Evolutionary conservation across 345 rosid genomes (phyloP), one percentile per base, ranked within the genome.

Genomic region (Mercurialis annua): DNA sequence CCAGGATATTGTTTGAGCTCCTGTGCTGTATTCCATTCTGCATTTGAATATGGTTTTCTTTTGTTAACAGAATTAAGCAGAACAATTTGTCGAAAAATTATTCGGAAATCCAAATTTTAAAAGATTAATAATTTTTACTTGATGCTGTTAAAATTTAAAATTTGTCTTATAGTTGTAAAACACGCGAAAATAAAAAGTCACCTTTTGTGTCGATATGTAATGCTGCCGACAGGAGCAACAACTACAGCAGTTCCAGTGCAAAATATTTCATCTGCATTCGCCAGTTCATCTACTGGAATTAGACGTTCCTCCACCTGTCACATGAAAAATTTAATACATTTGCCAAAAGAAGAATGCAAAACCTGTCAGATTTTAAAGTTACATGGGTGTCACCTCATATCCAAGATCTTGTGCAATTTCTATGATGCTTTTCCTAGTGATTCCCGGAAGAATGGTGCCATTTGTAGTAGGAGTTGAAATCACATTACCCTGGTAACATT

Each of bases 391-490:
- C 62, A 90, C 94, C 87, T 82, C 69, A 70, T 82, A 92, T 34
- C 96, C 97, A 31, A 68, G 78, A 75, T 90, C 94, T 26, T 79
- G 59, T 51, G 92, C 84, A 10, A 92, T 86, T 42, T 90, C 94
- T 15, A 90, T 76, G 52, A 92, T 56, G 71, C 96, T 88, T 68
- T 78, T 86, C 27, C 98, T 81, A 14, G 97, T 92, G 49, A 90
- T 62, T 18, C 98, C 98, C 59, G 58, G 56, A 16, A 92, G 97
- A 72, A 90, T 84, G 1, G 96, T 90, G 18, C 98, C 96, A n/a
- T 29, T 77, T 6, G 93, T 58, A 31, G 84, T 81, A 52, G 97
- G 98, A 57, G 97, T 92, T 40, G 88, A 86, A 65, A 90, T 75
- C 12, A 77, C 66, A 65, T 82, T 77, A n/a, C 81, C 96, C 97